Percentiles rank a stretch among this genome's conserved stretches.
phyloP scores from a whole-genome alignment of 768 basidiomycete genomes.

The Kwoniella heveanensis region DNA sequence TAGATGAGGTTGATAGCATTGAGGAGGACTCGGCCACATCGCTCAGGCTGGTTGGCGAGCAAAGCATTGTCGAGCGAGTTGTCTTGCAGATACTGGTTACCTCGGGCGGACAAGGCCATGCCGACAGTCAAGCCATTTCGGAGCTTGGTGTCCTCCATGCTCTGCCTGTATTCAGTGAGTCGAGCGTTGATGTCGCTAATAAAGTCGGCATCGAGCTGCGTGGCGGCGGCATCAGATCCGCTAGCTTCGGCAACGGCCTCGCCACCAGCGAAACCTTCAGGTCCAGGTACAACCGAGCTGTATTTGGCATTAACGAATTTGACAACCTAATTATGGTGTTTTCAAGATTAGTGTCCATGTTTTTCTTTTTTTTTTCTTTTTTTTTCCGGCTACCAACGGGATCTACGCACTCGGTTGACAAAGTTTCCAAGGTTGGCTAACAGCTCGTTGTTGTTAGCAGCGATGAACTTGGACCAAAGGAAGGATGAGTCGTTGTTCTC shows the following conservation, averaged over 20 bases:
- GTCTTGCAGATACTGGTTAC: conserved; percentile 92
- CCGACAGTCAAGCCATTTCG: conserved; percentile 81
- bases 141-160: conserved; percentile 89
- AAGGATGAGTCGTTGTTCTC: conserved; percentile 95
- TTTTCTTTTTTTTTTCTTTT: too few species aligned
- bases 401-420: conserved; percentile 71
- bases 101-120: conserved; percentile 84
- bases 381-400: too few species aligned
- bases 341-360: not conserved
- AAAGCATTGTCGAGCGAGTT: conserved; percentile 88
- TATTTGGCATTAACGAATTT: conserved; percentile 91
- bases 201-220: conserved; percentile 65
- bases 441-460: conserved; percentile 88
- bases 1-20: conserved; percentile 93
- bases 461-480: conserved; percentile 91
- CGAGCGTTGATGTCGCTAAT: conserved; percentile 75
- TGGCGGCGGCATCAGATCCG: conserved; percentile 54
- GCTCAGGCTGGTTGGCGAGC: conserved; percentile 74
- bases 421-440: conserved; percentile 99
- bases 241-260: conserved; percentile 66
- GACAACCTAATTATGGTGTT: conserved; percentile 58
- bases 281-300: conserved; percentile 75
- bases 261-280: conserved; percentile 69
- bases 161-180: conserved; percentile 75
- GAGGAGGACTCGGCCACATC: conserved; percentile 86